Conservation (phyloP, 305 asterid genomes). For the Vinca major region DNA sequence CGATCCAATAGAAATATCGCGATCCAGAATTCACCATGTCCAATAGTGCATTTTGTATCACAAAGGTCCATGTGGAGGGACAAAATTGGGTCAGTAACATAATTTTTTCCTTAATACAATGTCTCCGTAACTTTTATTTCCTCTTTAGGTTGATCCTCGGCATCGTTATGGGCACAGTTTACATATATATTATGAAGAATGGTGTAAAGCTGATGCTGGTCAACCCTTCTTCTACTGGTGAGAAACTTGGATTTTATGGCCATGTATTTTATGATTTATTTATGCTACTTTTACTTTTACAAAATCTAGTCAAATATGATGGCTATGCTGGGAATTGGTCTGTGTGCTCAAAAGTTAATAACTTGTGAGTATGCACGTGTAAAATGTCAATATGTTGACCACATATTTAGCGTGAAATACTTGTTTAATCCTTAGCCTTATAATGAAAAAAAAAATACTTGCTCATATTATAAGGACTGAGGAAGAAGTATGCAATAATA, state of each 20-base stretch:
- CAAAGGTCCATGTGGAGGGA: no score
- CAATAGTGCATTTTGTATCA: no score
- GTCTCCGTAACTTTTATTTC: no score
- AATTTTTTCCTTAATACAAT: no score
- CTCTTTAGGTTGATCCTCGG: constrained; percentile 74
- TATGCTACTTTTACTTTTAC: no score
- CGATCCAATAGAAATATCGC: no score
- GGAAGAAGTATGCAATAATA: neutral
- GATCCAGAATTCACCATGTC: no score
- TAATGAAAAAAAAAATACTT: no score
- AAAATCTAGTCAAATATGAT: constrained; percentile 6
- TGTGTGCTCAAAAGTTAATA: neutral
- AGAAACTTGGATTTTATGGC: constrained; percentile 16
- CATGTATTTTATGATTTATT: neutral
- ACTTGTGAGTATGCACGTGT: neutral
- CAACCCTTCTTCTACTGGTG: constrained; percentile 97
- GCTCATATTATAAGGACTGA: neutral
- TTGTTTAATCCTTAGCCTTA: neutral
- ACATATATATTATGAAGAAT: constrained; percentile 65
- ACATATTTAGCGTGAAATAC: neutral
- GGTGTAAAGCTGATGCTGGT: constrained; percentile 71
- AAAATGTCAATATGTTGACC: neutral
- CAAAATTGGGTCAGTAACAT: no score
- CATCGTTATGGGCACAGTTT: constrained; percentile 93
- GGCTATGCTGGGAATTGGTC: constrained; percentile 3